Conservation (phyloP, 768 basidiomycete genomes). For the Cystobasidium tubakii region DNA sequence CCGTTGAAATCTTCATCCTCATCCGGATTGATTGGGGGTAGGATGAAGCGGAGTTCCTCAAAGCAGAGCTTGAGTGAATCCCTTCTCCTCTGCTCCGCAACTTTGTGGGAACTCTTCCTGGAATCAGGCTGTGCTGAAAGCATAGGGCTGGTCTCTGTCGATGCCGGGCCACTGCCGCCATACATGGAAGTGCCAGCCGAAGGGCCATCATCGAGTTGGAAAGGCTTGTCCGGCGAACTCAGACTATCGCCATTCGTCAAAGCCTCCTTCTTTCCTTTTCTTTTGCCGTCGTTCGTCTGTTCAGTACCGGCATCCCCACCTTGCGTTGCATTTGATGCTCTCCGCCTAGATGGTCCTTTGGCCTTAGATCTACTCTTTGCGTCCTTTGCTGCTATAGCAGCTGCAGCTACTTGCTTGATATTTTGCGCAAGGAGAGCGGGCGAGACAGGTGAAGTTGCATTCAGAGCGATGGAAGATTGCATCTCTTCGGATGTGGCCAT, state of each 20-base stretch:
- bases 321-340: not conserved
- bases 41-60: constrained; percentile 56
- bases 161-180: constrained; percentile 7
- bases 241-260: not conserved
- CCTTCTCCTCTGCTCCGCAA: constrained; percentile 92
- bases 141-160: constrained; percentile 8
- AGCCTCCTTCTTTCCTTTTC: not conserved
- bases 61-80: constrained; percentile 92
- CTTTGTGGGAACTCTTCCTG: constrained; percentile 62
- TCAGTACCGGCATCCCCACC: not conserved
- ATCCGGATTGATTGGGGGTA: constrained; percentile 55
- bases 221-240: not conserved
- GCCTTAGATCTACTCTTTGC: constrained; percentile 17
- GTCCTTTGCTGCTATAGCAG: constrained; percentile 28
- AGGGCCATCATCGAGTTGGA: not conserved
- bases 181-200: not conserved
- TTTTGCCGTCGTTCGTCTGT: not conserved
- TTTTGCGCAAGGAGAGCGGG: constrained; percentile 28
- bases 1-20: constrained; percentile 39
- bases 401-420: constrained; percentile 18
- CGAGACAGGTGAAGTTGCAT: not conserved
- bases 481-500: not conserved
- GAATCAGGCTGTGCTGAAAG: constrained; percentile 41
- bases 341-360: not conserved
- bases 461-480: not conserved